Evolutionary conservation across 768 basidiomycete species (phyloP), one percentile per base, ranked within the genome.

Genomic region (Leucosporidium creatinivorum): DNA sequence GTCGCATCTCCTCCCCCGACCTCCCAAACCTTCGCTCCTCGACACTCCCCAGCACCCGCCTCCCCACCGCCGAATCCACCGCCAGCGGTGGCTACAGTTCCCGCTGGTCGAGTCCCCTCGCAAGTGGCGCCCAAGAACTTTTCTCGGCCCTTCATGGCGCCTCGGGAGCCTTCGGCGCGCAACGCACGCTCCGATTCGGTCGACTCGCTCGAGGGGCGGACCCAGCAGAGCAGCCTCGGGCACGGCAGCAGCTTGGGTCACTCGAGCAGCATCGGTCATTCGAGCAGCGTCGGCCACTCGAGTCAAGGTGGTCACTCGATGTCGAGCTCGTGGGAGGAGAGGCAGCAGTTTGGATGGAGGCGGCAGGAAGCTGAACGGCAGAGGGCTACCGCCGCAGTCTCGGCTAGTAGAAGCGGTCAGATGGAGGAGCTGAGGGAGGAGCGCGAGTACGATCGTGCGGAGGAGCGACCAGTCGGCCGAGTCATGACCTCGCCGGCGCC

Each of bases 121-220:
- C 67, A 68, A 26, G 48, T 47, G 0, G 12, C 50, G 10, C 23
- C 58, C 23, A 72, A 65, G 55, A 71, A 71, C 58, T 71, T 71
- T 47, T 39, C 36, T 48, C n/a, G 61, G 57, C 36, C 61, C 54
- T 0, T 56, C 49, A 18, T 58, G 55, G 25, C 21, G 50, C 25
- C 61, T 62, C 33, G 63, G 59, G 10, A 54, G 13, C 18, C 39
- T 10, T 63, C 58, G 5, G 50, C 54, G 25, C 59, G 50, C 56
- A 56, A 26, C 44, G 56, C 23, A 9, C 39, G 39, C 6, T 44
- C 58, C 39, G 58, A 44, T 26, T 51, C 58, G 47, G 49, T 58
- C 48, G 39, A 58, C 6, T 48, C 61, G n/a, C 23, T 63, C 69
- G 48, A 63, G 30, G 54, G 33, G 7, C 33, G 19, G 6, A 58